These are phyloP conservation scores for Umbelopsis sp. DNA, from an alignment of 371 early-diverging fungal genomes.

Conservation along the genomic window DNA sequence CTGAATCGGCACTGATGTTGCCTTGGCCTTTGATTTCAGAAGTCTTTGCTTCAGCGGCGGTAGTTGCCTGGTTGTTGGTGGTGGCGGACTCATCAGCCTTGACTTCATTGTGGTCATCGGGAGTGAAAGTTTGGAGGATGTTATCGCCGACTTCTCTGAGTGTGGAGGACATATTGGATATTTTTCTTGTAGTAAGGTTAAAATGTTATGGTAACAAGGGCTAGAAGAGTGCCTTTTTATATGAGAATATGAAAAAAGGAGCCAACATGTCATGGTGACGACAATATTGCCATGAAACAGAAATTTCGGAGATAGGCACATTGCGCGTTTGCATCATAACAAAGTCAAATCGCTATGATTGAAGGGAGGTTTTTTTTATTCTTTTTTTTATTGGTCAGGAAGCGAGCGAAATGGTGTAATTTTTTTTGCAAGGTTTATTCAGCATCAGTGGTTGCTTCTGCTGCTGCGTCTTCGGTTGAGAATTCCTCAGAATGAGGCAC, in stretches of 20 bases:
- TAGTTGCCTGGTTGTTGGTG: background rate
- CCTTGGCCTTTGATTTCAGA: constrained; percentile 11
- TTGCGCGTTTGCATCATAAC: background rate
- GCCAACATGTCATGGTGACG: constrained; percentile 10
- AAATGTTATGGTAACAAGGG: too few species aligned
- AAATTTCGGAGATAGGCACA: background rate
- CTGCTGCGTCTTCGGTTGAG: constrained; percentile 26
- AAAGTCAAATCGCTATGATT: background rate
- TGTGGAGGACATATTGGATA: background rate
- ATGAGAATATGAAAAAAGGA: background rate
- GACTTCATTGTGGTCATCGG: constrained; percentile 10
- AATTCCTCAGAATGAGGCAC: constrained; percentile 42
- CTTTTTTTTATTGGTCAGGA: background rate
- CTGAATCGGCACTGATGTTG: constrained; percentile 6
- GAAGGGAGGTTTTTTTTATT: background rate
- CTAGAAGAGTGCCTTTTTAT: background rate
- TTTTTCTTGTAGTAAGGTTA: background rate
- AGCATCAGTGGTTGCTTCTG: background rate
- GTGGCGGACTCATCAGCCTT: background rate
- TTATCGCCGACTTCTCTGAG: constrained; percentile 11
- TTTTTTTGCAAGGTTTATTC: background rate
- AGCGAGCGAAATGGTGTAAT: background rate
- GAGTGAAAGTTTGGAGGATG: background rate
- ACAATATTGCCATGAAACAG: background rate
- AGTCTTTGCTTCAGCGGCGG: background rate